Evolutionary conservation across 2,329 filamentous ascomycete species (phyloP).

Genomic region (Colletotrichum costaricense): DNA sequence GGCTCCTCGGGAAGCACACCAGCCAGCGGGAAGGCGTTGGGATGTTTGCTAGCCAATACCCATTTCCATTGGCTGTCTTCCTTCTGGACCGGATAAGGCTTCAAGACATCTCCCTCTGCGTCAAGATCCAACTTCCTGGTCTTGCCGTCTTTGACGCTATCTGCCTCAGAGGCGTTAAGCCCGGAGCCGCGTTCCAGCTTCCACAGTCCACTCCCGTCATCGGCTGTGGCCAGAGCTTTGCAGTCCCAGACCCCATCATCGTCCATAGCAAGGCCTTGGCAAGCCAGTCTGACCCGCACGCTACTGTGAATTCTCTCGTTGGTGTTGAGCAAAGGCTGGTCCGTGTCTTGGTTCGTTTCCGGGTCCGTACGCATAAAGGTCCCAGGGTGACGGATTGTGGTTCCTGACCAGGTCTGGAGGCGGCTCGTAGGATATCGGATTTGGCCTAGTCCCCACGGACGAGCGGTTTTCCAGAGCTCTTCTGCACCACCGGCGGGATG

Average conservation of each 20-base stretch:
- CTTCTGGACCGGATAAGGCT: constrained; percentile 38
- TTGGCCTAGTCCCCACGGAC: constrained; percentile 59
- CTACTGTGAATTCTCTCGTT: constrained; percentile 66
- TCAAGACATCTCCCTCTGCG: constrained; percentile 35
- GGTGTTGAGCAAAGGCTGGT: constrained; percentile 60
- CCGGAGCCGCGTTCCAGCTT: constrained; percentile 47
- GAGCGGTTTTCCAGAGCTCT: constrained; percentile 47
- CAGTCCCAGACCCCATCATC: constrained; percentile 59
- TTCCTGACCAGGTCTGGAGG: constrained; percentile 57
- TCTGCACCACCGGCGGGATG: constrained; percentile 41
- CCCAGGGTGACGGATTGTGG: constrained; percentile 57
- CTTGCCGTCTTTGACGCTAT: constrained; percentile 47
- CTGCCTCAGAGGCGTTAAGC: constrained; percentile 42
- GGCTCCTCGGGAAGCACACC: constrained; percentile 62
- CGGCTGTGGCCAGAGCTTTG: constrained; percentile 47
- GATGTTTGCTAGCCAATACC: constrained; percentile 58
- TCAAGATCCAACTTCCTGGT: constrained; percentile 43
- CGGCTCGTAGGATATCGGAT: constrained; percentile 53
- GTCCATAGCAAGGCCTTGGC: constrained; percentile 60
- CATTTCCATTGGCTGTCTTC: constrained; percentile 60
- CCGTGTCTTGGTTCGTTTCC: constrained; percentile 47
- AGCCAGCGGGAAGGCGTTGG: constrained; percentile 51
- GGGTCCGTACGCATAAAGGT: constrained; percentile 58
- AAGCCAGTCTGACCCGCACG: constrained; percentile 62
- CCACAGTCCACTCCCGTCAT: constrained; percentile 50